Conservation (phyloP, 495 filamentous ascomycete species). For the Coniosporium apollinis region DNA sequence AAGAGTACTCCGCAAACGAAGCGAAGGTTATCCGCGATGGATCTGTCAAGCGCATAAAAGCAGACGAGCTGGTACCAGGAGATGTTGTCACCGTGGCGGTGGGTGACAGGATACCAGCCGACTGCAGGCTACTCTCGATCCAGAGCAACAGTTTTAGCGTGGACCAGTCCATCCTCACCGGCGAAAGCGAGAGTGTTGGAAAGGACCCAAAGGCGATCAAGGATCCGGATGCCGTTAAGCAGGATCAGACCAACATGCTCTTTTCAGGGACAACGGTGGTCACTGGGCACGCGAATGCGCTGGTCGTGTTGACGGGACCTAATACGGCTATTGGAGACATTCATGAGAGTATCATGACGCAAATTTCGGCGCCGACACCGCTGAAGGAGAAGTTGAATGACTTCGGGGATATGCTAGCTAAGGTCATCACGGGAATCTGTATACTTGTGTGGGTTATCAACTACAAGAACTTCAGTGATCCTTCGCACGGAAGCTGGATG, state of each 20-base stretch:
- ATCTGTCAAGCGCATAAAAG: conserved; percentile 58
- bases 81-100: conserved; percentile 82
- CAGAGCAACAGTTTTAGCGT: conserved; percentile 94
- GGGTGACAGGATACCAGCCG: conserved; percentile 90
- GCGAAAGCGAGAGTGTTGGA: conserved; percentile 91
- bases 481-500: conserved; percentile 80
- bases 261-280: conserved; percentile 98
- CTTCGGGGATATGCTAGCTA: conserved; percentile 91
- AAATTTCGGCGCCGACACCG: conserved; percentile 95
- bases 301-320: conserved; percentile 81
- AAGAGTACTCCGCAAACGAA: conserved; percentile 98
- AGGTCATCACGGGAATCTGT: conserved; percentile 96
- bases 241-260: conserved; percentile 94
- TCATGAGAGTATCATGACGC: conserved; percentile 92
- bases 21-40: conserved; percentile 82
- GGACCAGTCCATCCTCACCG: conserved; percentile 94
- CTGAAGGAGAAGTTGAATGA: conserved; percentile 98
- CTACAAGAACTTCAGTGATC: conserved; percentile 89
- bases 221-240: conserved; percentile 80
- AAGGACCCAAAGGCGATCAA: conserved; percentile 57
- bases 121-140: conserved; percentile 79
- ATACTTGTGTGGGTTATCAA: conserved; percentile 97
- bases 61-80: conserved; percentile 90
- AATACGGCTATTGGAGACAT: conserved; percentile 97
- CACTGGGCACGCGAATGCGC: conserved; percentile 78